Evolutionary conservation across 805 yeast genomes (phyloP).

Genomic region (Priceomyces castillae): DNA sequence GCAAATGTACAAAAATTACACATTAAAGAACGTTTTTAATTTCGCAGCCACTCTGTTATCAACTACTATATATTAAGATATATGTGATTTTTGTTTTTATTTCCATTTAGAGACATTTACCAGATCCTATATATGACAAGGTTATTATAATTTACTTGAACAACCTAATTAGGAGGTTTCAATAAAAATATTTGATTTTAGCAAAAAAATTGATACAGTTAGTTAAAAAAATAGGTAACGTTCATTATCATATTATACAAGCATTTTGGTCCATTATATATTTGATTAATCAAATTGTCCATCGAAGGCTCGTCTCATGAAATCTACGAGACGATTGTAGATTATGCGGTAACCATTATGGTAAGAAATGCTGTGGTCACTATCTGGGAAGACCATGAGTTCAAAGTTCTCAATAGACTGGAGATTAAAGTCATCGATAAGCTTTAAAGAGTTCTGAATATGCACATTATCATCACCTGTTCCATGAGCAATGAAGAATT

Average conservation of each 20-base stretch:
- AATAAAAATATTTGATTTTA: background rate
- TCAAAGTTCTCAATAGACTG: slow-evolving; percentile 82
- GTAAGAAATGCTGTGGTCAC: slow-evolving; percentile 68
- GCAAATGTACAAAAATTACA: no score
- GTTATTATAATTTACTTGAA: no score
- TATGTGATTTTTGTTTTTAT: no score
- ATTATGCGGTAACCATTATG: slow-evolving; percentile 73
- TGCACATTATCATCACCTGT: slow-evolving; percentile 86
- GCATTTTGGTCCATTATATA: background rate
- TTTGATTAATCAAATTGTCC: slow-evolving; percentile 11
- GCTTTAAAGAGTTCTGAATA: slow-evolving; percentile 61
- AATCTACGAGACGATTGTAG: slow-evolving; percentile 44
- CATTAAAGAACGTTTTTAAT: no score
- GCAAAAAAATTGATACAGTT: background rate
- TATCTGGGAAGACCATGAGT: slow-evolving; percentile 75
- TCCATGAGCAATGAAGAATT: slow-evolving; percentile 75
- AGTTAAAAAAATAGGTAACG: background rate
- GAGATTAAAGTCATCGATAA: slow-evolving; percentile 64
- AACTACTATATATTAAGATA: no score
- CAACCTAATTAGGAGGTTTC: no score
- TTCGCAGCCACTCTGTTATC: no score
- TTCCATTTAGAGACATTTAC: no score
- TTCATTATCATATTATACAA: background rate
- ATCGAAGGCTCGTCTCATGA: slow-evolving; percentile 17
- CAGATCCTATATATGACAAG: no score